Evolutionary conservation across 257 asterid genomes (phyloP).

Genomic region (Solanum pimpinellifolium): DNA sequence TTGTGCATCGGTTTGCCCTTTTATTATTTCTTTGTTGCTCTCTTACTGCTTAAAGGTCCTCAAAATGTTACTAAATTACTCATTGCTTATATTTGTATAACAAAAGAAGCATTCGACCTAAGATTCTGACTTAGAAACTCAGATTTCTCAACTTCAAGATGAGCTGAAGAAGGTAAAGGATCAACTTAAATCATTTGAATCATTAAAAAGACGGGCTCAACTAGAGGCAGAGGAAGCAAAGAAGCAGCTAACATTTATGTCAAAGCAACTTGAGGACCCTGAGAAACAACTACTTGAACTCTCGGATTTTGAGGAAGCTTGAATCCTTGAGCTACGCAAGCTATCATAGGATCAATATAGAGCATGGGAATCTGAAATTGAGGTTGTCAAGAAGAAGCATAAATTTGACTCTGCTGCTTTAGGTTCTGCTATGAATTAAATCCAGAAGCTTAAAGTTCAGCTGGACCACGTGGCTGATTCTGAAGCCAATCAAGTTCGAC

Average conservation of each 20-base stretch:
- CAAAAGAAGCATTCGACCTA: conserved; percentile 52
- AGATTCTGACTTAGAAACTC: conserved; percentile 51
- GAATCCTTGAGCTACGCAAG: conserved; percentile 64
- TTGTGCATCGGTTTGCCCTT: background rate
- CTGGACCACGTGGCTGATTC: conserved; percentile 45
- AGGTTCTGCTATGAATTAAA: conserved; percentile 62
- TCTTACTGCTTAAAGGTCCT: conserved; percentile 1
- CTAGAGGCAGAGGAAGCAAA: conserved; percentile 63
- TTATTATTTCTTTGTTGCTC: background rate
- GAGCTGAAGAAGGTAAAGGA: conserved; percentile 63
- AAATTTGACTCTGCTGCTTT: conserved; percentile 60
- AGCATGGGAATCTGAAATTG: conserved; percentile 75
- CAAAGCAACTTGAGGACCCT: conserved; percentile 51
- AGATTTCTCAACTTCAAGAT: conserved; percentile 58
- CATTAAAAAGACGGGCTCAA: conserved; percentile 48
- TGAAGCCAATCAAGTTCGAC: conserved; percentile 57
- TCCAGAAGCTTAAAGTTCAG: conserved; percentile 60
- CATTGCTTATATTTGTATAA: conserved; percentile 22
- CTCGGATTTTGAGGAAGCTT: conserved; percentile 62
- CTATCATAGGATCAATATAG: conserved; percentile 76
- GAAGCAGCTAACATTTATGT: conserved; percentile 43
- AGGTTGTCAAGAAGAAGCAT: conserved; percentile 67
- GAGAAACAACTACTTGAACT: conserved; percentile 54
- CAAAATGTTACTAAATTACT: conserved; percentile 58
- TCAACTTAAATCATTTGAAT: conserved; percentile 56